Conservation (phyloP, 1,284 basidiomycete genomes). For the Ustilago tritici region DNA sequence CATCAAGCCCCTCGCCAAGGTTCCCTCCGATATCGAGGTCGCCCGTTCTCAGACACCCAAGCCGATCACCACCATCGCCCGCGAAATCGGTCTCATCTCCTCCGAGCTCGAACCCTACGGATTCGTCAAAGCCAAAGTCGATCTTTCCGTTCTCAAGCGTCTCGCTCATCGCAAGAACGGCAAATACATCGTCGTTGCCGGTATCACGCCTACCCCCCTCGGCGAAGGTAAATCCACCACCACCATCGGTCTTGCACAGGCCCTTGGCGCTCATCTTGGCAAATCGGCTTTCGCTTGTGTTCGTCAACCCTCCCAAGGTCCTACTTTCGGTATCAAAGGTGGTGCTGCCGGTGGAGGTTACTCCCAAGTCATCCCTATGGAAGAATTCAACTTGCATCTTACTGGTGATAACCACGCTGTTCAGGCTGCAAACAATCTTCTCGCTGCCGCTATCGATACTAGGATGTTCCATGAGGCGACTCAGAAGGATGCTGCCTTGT, state of each 20-base stretch:
- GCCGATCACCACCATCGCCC: conserved; percentile 83
- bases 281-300: conserved; percentile 96
- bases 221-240: conserved; percentile 99
- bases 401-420: conserved; percentile 99
- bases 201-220: conserved; percentile 96
- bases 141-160: conserved; percentile 87
- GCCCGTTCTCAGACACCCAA: conserved; percentile 95
- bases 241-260: conserved; percentile 96
- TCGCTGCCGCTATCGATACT: conserved; percentile 95
- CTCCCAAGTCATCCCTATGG: conserved; percentile 99
- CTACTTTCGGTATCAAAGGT: conserved; percentile 99
- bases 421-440: conserved; percentile 95
- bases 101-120: conserved; percentile 95
- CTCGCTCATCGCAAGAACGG: conserved; percentile 88
- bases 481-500: conserved; percentile 93
- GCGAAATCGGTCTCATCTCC: conserved; percentile 86
- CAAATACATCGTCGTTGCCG: conserved; percentile 96
- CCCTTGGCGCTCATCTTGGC: conserved; percentile 91
- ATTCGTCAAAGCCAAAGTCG: conserved; percentile 96
- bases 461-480: conserved; percentile 98
- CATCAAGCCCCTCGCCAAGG: conserved; percentile 82
- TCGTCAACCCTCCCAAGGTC: conserved; percentile 98
- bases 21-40: conserved; percentile 88
- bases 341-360: conserved; percentile 98
- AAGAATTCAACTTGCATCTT: conserved; percentile 96